Percentiles rank a stretch among this genome's conserved stretches.
Evolutionary conservation across 106 monocot species (phyloP).

Genomic region (Amphibolis antarctica): DNA sequence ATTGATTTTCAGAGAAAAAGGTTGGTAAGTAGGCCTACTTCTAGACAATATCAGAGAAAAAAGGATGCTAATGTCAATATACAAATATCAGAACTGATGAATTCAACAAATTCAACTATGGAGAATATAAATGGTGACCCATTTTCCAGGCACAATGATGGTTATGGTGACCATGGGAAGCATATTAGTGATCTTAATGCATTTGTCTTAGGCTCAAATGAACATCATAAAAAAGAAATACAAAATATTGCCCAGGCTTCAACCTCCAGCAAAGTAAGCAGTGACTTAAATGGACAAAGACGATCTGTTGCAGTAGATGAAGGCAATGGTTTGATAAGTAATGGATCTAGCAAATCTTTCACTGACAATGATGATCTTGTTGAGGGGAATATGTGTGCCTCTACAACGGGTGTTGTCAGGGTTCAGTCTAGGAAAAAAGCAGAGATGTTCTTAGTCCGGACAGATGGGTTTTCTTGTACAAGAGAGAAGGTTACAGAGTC

Average conservation of each 20-base stretch:
- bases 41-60: slow-evolving; percentile 10
- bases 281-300: slow-evolving; percentile 10
- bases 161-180: slow-evolving; percentile 15
- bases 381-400: slow-evolving; percentile 79
- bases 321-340: slow-evolving; percentile 4
- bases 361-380: slow-evolving; percentile 20
- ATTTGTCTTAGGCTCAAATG: slow-evolving; percentile 15
- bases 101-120: slow-evolving; percentile 28
- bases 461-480: slow-evolving; percentile 91
- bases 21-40: slow-evolving; percentile 12
- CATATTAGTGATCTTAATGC: slow-evolving; percentile 15
- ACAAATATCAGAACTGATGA: slow-evolving; percentile 6
- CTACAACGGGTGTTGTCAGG: slow-evolving; percentile 90
- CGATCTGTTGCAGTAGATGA: slow-evolving; percentile 7
- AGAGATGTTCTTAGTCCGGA: slow-evolving; percentile 94
- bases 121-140: slow-evolving; percentile 5
- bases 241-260: slow-evolving; percentile 10
- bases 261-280: slow-evolving; percentile 4
- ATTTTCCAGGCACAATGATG: not conserved
- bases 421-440: slow-evolving; percentile 95
- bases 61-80: slow-evolving; percentile 14
- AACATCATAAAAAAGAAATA: slow-evolving; percentile 9
- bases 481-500: slow-evolving; percentile 98
- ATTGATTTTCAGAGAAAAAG: slow-evolving; percentile 25
- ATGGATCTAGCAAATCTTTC: slow-evolving; percentile 13